Evolutionary conservation across 2,329 filamentous ascomycete species (phyloP), one percentile per base, ranked within the genome.

Genomic region (Trematosphaeria pertusa): DNA sequence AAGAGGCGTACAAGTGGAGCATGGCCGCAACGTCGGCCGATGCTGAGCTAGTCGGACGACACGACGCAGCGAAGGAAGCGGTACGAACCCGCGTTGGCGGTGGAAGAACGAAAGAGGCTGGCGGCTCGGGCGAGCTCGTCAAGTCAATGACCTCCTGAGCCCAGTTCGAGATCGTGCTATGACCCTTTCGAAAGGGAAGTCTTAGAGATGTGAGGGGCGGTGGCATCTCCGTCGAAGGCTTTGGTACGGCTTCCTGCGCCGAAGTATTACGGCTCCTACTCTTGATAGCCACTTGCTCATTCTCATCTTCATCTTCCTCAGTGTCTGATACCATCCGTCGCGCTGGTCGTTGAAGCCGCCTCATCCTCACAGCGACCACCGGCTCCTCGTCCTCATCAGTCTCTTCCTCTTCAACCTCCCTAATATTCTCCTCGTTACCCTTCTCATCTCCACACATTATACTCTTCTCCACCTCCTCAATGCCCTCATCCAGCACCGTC

Each of bases 101-200:
- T 30, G 57, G 52, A 18, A 64, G 46, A 3, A 48, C 41, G 15
- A 61, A 61, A 6, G 59, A 59, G 4, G 55, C 30, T 10, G 56
- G 50, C 8, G 58, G 50, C 18, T 62, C 54, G 4, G 66, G 63
- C 12, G 66, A 66, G 11, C 50, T 49, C 9, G 65, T 66, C 35
- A 71, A 41, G 18, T 72, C 67, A 30, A 71, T 58, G 11, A 69
- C 64, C 24, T 67, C 62, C 42, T 66, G 60, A 3, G 61, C 60
- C 60, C 64, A 69, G 14, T 61, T 64, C 5, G 61, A 66, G 34
- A 64, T 62, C 2, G 59, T 56, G 39, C 52, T 63, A 28, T 60
- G 51, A 8, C 54, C 66, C 24, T 69, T 67, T 20, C 47, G 46
- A 31, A 59, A 54, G 36, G 59, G 59, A 9, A 61, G 55, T 37